Conservation (phyloP, 1,139 yeast genomes). For the Pichia sp. region DNA sequence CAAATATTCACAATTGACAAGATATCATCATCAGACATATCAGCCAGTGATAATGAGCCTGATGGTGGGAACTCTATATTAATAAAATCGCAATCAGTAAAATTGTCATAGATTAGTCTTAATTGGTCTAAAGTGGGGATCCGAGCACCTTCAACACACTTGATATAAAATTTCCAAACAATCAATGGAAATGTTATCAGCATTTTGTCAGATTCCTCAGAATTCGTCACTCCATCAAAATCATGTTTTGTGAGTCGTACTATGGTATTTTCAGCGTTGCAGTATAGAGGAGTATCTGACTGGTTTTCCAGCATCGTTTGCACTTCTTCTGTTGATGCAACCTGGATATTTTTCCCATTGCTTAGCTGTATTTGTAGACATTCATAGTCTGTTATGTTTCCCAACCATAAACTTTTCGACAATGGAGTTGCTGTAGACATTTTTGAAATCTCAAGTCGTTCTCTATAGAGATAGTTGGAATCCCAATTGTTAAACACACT, state of each 20-base stretch:
- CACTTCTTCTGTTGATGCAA: slow-evolving; percentile 5
- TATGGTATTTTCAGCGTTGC: slow-evolving; percentile 49
- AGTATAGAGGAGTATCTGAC: slow-evolving; percentile 38
- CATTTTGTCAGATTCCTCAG: slow-evolving; percentile 24
- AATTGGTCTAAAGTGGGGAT: slow-evolving; percentile 47
- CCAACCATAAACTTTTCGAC: slow-evolving; percentile 60
- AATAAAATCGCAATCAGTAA: slow-evolving; percentile 33
- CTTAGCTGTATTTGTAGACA: slow-evolving; percentile 29
- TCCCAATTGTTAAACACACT: slow-evolving; percentile 58
- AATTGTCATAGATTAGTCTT: slow-evolving; percentile 34
- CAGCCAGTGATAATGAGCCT: slow-evolving; percentile 74
- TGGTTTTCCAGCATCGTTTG: slow-evolving; percentile 2
- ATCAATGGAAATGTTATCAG: slow-evolving; percentile 35
- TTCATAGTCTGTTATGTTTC: slow-evolving; percentile 61
- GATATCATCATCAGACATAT: slow-evolving; percentile 52
- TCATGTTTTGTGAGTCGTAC: slow-evolving; percentile 34
- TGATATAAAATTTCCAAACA: slow-evolving; percentile 40
- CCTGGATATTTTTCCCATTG: slow-evolving; percentile 9
- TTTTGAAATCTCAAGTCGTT: slow-evolving; percentile 71
- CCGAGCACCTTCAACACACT: slow-evolving; percentile 50
- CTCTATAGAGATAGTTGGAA: slow-evolving; percentile 65
- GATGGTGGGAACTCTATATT: slow-evolving; percentile 74
- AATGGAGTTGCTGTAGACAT: slow-evolving; percentile 75
- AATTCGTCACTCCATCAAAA: slow-evolving; percentile 14
- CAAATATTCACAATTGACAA: slow-evolving; percentile 59